These are phyloP conservation scores for Cyclocybe cylindracea DNA, from an alignment of 768 basidiomycete genomes.

Conservation along the genomic window DNA sequence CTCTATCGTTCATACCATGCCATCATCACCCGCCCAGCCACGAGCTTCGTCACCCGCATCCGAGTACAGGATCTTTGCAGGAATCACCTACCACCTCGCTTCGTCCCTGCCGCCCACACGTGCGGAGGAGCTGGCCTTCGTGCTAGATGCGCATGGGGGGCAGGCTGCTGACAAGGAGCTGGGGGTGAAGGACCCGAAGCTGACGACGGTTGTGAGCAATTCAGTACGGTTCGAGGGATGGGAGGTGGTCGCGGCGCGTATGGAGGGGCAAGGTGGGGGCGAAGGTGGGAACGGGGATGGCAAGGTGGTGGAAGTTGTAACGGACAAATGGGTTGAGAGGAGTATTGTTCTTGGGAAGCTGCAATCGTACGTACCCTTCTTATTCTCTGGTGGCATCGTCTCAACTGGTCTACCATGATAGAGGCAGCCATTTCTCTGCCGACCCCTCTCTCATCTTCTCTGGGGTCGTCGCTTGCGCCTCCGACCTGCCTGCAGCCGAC, in stretches of 20 bases:
- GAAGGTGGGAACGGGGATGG: conserved; percentile 33
- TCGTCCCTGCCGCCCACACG: conserved; percentile 44
- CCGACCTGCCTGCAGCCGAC: conserved; percentile 62
- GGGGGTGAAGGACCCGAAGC: conserved; percentile 30
- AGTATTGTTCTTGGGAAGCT: conserved; percentile 56
- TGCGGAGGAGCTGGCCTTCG: conserved; percentile 42
- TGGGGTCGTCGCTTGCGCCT: conserved; percentile 70
- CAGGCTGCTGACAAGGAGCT: conserved; percentile 19
- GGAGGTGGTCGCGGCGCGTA: conserved; percentile 36
- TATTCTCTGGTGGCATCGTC: not conserved
- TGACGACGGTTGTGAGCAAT: conserved; percentile 61
- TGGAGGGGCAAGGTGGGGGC: conserved; percentile 18
- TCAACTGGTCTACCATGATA: conserved; percentile 18
- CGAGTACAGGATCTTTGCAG: not conserved
- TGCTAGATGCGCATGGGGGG: conserved; percentile 58
- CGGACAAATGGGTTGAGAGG: conserved; percentile 70
- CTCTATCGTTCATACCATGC: too few species aligned
- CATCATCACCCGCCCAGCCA: too few species aligned
- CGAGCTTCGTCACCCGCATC: too few species aligned
- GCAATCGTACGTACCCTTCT: conserved; percentile 48
- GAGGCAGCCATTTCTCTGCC: conserved; percentile 68
- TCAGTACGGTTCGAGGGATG: conserved; percentile 57
- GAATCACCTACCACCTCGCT: conserved; percentile 34
- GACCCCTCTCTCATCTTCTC: conserved; percentile 83
- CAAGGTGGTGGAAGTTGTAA: not conserved